phyloP scores from a whole-genome alignment of 129 eudicot species.

The Artemisia argyi region DNA sequence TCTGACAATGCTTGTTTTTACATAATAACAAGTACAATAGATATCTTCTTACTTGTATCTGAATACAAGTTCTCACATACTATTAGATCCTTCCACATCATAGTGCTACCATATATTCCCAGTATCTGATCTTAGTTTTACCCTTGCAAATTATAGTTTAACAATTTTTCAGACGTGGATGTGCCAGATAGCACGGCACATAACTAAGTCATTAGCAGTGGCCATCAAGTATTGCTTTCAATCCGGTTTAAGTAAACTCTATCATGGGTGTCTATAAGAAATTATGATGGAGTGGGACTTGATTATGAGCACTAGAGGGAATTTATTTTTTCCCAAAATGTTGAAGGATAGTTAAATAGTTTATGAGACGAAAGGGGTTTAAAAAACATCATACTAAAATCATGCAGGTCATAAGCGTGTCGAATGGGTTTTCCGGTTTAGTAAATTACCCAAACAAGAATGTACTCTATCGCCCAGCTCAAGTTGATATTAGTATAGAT shows the following conservation, averaged over 20 bases:
- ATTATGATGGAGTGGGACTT: neutral
- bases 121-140: constrained; percentile 18
- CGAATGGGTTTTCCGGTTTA: neutral
- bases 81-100: constrained; percentile 4
- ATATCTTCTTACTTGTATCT: too few relatives aligned
- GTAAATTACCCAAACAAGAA: neutral
- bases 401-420: neutral
- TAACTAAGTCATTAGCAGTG: too few relatives aligned
- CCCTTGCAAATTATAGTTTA: neutral
- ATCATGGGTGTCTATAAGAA: too few relatives aligned
- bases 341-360: neutral
- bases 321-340: neutral
- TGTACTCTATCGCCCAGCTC: neutral
- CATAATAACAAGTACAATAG: too few relatives aligned
- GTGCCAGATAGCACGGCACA: too few relatives aligned
- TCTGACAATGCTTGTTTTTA: neutral
- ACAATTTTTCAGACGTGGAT: neutral
- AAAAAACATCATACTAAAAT: neutral
- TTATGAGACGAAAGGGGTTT: constrained; percentile 1
- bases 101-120: neutral
- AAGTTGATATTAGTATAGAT: too few relatives aligned
- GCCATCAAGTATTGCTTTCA: neutral
- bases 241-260: too few relatives aligned
- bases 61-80: constrained; percentile 2
- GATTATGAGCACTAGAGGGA: too few relatives aligned